Evolutionary conservation across 768 basidiomycete species (phyloP), one percentile per base, ranked within the genome.

Genomic region (Boletus huronensis): DNA sequence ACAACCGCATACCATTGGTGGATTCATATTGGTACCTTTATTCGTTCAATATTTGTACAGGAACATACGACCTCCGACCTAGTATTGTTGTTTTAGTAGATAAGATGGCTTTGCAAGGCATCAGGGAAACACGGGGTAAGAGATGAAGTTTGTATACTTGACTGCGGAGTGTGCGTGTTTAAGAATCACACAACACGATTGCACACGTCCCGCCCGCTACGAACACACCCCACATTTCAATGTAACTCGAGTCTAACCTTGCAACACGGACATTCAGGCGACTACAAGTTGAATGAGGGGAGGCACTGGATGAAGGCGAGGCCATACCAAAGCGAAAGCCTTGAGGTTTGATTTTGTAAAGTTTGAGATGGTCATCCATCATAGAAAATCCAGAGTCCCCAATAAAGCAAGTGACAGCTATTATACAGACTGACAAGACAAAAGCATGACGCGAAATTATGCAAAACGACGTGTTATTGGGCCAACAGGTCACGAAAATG

Each of bases 31-130:
- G n/a, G n/a, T n/a, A n/a, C n/a, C n/a, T n/a, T 50, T 51, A 26
- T 62, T 63, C 50, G 53, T 67, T 68, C 48, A 34, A 19, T 40
- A 19, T 31, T 32, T 23, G 62, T 56, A 55, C 57, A 57, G 52
- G 54, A 19, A 19, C 34, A 49, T 60, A 58, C 3, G 64, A 58
- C 48, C n/a, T 66, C 62, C 57, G 23, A 47, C 13, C 49, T 62
- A 50, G 34, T 48, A 4, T 21, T 63, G 53, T 61, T 63, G 56
- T 68, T 55, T 67, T 58, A 59, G 58, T 63, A 61, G 43, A 14
- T 50, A 49, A 6, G 1, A 8, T 50, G 47, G 41, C 8, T 50
- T 58, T 50, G 25, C 16, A 29, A 28, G 36, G 50, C 32, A 57
- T 32, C 16, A n/a, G 48, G 51, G 43, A 41, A 23, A 35, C 17